Percentiles rank a stretch among this genome's conserved stretches.
Evolutionary conservation across 2,329 filamentous ascomycete genomes (phyloP).

Genomic region (Claviceps quebecensis): DNA sequence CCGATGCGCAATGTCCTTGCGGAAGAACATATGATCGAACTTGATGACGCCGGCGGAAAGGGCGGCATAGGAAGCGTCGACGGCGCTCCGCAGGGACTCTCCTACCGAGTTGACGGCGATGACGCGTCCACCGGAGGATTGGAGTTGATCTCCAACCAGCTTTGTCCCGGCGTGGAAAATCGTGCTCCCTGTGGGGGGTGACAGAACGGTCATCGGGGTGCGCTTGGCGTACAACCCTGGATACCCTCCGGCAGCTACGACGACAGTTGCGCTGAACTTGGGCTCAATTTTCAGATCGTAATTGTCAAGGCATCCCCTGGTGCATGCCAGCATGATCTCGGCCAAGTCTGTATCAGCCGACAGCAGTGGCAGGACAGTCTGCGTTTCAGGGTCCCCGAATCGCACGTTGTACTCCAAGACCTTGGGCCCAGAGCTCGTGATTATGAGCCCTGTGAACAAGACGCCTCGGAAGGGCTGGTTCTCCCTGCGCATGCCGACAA

Average conservation of each 20-base stretch:
- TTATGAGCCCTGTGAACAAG: conserved; percentile 83
- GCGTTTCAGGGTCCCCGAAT: conserved; percentile 84
- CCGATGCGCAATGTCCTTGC: conserved; percentile 82
- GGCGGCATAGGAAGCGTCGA: conserved; percentile 75
- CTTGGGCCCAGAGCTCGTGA: conserved; percentile 67
- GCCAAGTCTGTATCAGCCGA: conserved; percentile 69
- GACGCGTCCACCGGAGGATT: conserved; percentile 76
- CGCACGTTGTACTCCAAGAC: conserved; percentile 88
- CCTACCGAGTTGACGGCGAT: conserved; percentile 78
- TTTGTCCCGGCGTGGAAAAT: conserved; percentile 91
- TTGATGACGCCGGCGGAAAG: conserved; percentile 53
- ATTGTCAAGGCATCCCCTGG: conserved; percentile 57
- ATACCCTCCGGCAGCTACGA: conserved; percentile 87
- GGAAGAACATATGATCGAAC: conserved; percentile 82
- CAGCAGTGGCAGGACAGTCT: conserved; percentile 70
- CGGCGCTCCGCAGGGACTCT: conserved; percentile 62
- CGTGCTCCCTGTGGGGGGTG: conserved; percentile 34
- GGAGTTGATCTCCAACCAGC: conserved; percentile 46
- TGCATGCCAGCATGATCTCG: conserved; percentile 76
- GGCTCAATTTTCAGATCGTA: conserved; percentile 53
- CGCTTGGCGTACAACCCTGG: conserved; percentile 77
- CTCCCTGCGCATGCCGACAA: conserved; percentile 77
- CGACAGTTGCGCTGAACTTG: conserved; percentile 75
- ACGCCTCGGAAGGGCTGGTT: conserved; percentile 59
- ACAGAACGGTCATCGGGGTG: conserved; percentile 38